Evolutionary conservation across 2,329 filamentous ascomycete species (phyloP), one percentile per base, ranked within the genome.

Genomic region (Atkinsonella texensis): DNA sequence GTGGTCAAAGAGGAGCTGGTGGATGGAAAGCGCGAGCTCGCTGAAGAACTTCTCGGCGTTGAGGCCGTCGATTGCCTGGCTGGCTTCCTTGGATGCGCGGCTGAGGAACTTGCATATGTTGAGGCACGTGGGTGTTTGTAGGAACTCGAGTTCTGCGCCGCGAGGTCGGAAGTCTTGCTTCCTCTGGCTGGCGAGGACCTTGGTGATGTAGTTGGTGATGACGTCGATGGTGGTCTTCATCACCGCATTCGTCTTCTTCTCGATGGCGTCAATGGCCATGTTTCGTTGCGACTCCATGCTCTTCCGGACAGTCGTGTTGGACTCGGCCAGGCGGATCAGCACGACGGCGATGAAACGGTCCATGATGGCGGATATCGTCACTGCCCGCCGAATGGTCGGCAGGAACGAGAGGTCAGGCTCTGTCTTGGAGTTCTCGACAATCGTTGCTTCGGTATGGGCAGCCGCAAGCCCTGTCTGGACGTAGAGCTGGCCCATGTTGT

Each of bases 291-390:
- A 89, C 62, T 94, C 88, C 80, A 96, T 91, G 63, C 87, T 89
- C 54, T 89, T 82, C 44, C 89, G 83, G 50, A 95, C 89, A 1
- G 89, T 96, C 18, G 94, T 85, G 67, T 94, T 96, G 51, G 85
- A 83, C 52, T 91, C 83, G 20, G 91, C 90, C 9, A 98, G 79
- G 11, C 89, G 89, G 57, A 97, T 85, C 20, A 98, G 81, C 15
- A 97, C 88, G 4, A 89, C 90, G 53, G 85, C 83, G 58, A 95
- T 90, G 60, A 93, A 95, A 55, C 89, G 88, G 59, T 91, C 84
- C 81, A 97, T 94, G 59, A 98, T 80, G 64, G 91, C 90, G 9
- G 93, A 85, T 56, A 96, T 91, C 50, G 84, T 90, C 50, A 95
- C 88, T 9, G 89, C 87, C 2, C 86, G 82, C 35, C 87, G 84